Evolutionary conservation across 2,329 filamentous ascomycete species (phyloP).

Genomic region (Trichoderma sp.): DNA sequence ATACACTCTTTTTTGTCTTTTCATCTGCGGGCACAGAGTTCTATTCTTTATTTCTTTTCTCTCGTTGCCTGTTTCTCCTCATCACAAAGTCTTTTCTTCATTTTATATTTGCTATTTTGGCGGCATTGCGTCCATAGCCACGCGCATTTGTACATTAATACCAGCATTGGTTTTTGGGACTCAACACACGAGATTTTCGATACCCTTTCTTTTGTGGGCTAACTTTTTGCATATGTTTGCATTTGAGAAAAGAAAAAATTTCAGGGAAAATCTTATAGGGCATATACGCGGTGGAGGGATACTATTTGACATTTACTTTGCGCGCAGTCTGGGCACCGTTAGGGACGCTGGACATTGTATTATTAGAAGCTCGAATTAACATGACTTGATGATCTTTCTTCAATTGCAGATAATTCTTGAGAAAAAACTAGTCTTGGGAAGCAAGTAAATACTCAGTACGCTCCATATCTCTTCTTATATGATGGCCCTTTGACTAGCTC

Average conservation of each 20-base stretch:
- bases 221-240: not conserved
- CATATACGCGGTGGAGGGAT: not conserved
- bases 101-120: not conserved
- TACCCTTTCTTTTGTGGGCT: conserved; percentile 12
- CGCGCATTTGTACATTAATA: not conserved
- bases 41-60: not conserved
- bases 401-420: not conserved
- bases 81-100: not conserved
- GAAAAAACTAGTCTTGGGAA: not conserved
- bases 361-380: conserved; percentile 6
- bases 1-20: not conserved
- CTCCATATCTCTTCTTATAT: conserved; percentile 47
- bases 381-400: conserved; percentile 11
- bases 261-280: not conserved
- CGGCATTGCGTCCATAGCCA: not conserved
- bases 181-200: not conserved
- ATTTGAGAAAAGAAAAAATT: not conserved
- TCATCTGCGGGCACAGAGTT: not conserved
- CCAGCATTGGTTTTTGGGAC: not conserved
- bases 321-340: not conserved
- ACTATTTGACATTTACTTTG: not conserved
- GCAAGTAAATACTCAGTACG: conserved; percentile 42
- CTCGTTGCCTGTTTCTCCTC: not conserved
- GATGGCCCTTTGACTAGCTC: conserved; percentile 43
- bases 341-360: not conserved